Percentiles rank a stretch among this genome's conserved stretches.
These are phyloP conservation scores for Breynia disticha DNA, from an alignment of 441 rosid genomes.

Conservation along the genomic window DNA sequence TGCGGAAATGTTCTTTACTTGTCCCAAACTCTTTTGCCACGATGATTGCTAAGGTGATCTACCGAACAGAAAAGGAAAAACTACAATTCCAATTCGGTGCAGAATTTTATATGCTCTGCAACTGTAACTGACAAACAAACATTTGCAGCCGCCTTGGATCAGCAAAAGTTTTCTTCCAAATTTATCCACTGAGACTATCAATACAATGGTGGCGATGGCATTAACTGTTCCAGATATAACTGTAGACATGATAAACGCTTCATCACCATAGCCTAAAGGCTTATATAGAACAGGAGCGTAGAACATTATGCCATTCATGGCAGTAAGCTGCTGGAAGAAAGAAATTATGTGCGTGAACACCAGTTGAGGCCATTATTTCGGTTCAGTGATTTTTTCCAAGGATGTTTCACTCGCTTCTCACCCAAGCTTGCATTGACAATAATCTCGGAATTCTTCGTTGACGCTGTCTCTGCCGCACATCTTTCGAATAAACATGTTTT, in stretches of 20 bases:
- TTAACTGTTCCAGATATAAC: constrained; percentile 45
- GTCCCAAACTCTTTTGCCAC: constrained; percentile 12
- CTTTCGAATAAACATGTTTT: constrained; percentile 21
- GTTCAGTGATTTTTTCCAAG: constrained; percentile 43
- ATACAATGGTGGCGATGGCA: constrained; percentile 36
- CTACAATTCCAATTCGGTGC: constrained; percentile 15
- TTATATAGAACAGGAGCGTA: constrained; percentile 50
- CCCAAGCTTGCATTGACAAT: constrained; percentile 39
- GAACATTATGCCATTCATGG: constrained; percentile 45
- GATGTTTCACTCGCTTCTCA: constrained; percentile 41
- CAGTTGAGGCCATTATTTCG: constrained; percentile 46
- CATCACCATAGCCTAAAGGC: constrained; percentile 42
- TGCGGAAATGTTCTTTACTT: constrained; percentile 29
- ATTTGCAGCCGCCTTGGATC: constrained; percentile 50
- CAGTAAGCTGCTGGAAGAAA: constrained; percentile 48
- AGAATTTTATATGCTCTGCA: constrained; percentile 3
- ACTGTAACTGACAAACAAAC: constrained; percentile 40
- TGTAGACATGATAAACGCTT: constrained; percentile 46
- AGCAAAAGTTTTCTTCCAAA: constrained; percentile 44
- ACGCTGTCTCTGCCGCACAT: constrained; percentile 19
- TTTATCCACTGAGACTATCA: constrained; percentile 34
- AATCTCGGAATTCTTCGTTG: constrained; percentile 35
- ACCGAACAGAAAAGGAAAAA: neutral
- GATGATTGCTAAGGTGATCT: constrained; percentile 4
- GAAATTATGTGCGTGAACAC: constrained; percentile 33